phyloP scores from a whole-genome alignment of 306 rosid genomes.

The Sicyos baderoa region DNA sequence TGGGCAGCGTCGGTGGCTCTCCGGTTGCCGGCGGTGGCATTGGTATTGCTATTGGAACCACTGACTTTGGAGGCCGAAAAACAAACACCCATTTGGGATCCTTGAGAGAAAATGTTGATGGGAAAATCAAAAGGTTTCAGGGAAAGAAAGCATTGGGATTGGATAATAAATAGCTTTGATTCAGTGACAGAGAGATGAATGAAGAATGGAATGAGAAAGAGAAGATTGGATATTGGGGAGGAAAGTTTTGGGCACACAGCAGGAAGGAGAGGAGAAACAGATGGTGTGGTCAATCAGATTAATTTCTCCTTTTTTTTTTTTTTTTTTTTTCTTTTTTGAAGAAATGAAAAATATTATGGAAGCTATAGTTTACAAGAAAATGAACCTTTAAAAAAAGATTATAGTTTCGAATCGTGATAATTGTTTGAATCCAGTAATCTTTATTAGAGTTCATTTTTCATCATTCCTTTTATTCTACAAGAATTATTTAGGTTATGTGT shows the following conservation, averaged over 20 bases:
- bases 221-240: constrained; percentile 11
- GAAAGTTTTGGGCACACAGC: constrained; percentile 52
- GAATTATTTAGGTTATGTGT: too few species aligned
- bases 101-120: background rate
- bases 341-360: too few species aligned
- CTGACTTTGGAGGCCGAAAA: constrained; percentile 46
- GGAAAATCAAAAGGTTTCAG: background rate
- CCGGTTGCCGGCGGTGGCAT: constrained; percentile 15
- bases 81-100: constrained; percentile 45
- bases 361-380: too few species aligned
- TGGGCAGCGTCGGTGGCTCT: constrained; percentile 4
- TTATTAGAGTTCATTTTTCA: too few species aligned
- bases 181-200: constrained; percentile 4
- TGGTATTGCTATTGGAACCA: constrained; percentile 38
- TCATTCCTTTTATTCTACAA: too few species aligned
- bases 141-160: constrained; percentile 20
- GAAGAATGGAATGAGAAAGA: too few species aligned
- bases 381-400: too few species aligned
- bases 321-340: too few species aligned
- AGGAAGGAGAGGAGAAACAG: constrained; percentile 71
- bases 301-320: background rate
- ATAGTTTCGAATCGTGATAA: too few species aligned
- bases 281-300: constrained; percentile 54
- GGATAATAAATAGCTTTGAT: constrained; percentile 13
- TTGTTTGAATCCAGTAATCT: too few species aligned